Evolutionary conservation across 345 rosid species (phyloP), one percentile per base, ranked within the genome.

Genomic region (Rubroshorea leprosula): DNA sequence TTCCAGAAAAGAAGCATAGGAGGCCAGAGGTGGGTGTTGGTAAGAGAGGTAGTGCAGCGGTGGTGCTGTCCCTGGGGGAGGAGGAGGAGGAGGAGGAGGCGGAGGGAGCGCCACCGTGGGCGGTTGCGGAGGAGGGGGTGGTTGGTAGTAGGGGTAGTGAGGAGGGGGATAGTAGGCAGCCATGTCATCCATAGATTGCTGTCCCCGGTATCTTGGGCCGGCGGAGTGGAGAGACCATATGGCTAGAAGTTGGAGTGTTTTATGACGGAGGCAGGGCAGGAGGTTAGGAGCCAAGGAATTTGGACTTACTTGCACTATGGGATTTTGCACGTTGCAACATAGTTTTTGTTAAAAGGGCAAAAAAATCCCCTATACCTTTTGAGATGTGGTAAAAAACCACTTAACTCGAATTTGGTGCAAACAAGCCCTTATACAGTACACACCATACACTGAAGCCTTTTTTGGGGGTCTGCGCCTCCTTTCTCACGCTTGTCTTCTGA

Each of bases 121-220:
- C 6, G 75, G 71, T 1, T 74, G 61, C 2, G 71, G 75, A 4
- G 75, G 70, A 1, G 69, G 66, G 6, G 41, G 41, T 13, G 65
- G 56, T 24, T 60, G 75, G 56, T 68, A 66, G 65, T 74, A 73
- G 5, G 65, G 49, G 67, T 73, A 65, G 61, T 49, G 57, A 26
- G 69, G 58, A 49, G 72, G 83, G 12, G 75, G 79, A 73, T 81
- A 81, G 67, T 77, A 75, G 18, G 82, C 77, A 41, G 85, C 72
- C 75, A 76, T 64, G 67, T 80, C 81, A 70, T 83, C 86, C 90
- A 83, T 83, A n/a, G 47, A 49, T 63, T 20, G 12, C 41, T 10
- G 41, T 35, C 5, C 12, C 41, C 41, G 41, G 6, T 13, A 35
- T 35, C 41, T 35, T 2, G 41, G 5, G 9, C n/a, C 7, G 41